Evolutionary conservation across 306 rosid species (phyloP).

Genomic region (Dicorynia guianensis): DNA sequence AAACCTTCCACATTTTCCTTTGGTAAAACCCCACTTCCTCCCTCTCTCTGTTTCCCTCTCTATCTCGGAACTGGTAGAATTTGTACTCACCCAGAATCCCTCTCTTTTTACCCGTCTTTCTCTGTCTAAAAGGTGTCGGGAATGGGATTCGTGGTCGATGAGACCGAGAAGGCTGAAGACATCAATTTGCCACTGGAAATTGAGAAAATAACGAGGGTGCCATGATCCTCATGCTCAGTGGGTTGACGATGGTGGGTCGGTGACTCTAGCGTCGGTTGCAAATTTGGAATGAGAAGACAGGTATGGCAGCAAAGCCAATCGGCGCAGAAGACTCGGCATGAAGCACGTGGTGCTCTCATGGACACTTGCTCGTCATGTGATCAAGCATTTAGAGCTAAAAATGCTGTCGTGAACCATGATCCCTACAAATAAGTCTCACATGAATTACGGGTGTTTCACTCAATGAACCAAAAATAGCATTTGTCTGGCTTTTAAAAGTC

Average conservation of each 20-base stretch:
- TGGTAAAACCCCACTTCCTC: neutral
- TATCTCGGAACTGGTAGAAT: slow-evolving; percentile 12
- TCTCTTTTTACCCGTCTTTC: neutral
- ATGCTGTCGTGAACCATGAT: too few relatives aligned
- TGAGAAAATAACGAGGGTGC: slow-evolving; percentile 42
- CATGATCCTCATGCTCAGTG: neutral
- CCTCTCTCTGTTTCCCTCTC: neutral
- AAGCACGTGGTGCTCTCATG: neutral
- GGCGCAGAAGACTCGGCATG: neutral
- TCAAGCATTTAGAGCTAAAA: too few relatives aligned
- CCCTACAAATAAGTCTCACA: too few relatives aligned
- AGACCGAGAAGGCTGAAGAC: slow-evolving; percentile 40
- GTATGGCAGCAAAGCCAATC: neutral
- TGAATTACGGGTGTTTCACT: too few relatives aligned
- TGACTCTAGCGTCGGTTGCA: too few relatives aligned
- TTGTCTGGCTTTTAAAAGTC: too few relatives aligned
- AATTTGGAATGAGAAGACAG: neutral
- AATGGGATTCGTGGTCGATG: slow-evolving; percentile 35
- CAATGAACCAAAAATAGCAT: too few relatives aligned
- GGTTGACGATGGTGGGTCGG: neutral
- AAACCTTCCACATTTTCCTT: slow-evolving; percentile 67
- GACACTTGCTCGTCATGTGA: too few relatives aligned
- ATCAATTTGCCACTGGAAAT: slow-evolving; percentile 24
- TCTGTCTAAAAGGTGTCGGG: neutral
- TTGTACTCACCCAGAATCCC: neutral